A percentile compares a stretch with the other conserved stretches of the same genome.
Conservation (phyloP, 163 green algal genomes). For the Coccomyxa subellipsoidea region DNA sequence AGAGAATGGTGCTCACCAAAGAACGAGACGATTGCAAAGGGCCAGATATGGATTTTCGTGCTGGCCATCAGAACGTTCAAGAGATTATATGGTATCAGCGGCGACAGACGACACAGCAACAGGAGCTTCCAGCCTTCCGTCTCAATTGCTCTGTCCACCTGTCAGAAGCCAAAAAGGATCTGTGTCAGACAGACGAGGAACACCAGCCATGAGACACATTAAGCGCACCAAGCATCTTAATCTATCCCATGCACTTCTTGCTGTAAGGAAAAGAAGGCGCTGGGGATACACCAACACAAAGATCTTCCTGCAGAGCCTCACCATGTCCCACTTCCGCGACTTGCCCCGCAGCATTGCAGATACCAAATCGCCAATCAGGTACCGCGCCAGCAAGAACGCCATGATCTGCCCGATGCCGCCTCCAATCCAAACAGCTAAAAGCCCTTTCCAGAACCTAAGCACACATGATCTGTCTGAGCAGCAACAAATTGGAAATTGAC, state of each 20-base stretch:
- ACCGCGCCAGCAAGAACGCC: conserved; percentile 33
- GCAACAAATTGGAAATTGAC: too few relatives aligned
- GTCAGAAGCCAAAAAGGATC: background rate
- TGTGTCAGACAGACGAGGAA: conserved; percentile 5
- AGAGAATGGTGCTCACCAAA: conserved; percentile 14
- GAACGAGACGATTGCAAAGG: conserved; percentile 20
- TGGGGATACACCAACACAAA: background rate
- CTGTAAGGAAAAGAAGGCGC: too few relatives aligned
- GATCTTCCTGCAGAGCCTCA: background rate
- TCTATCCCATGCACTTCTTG: background rate
- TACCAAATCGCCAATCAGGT: conserved; percentile 29
- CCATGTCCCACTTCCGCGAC: conserved; percentile 32
- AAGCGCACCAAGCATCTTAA: background rate
- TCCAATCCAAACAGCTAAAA: conserved; percentile 35
- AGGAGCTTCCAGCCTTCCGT: conserved; percentile 40
- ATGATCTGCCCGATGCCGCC: conserved; percentile 27
- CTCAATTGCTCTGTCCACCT: conserved; percentile 28
- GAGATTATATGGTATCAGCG: conserved; percentile 36
- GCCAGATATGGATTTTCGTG: conserved; percentile 32
- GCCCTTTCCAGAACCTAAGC: conserved; percentile 36
- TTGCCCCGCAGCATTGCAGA: conserved; percentile 16
- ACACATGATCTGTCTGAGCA: too few relatives aligned
- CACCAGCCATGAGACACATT: background rate
- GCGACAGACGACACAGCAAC: conserved; percentile 30
- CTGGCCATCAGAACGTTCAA: conserved; percentile 39